Base-by-base conservation (phyloP, 2,329 filamentous ascomycete genomes). In the Blastomyces silverae region DNA sequence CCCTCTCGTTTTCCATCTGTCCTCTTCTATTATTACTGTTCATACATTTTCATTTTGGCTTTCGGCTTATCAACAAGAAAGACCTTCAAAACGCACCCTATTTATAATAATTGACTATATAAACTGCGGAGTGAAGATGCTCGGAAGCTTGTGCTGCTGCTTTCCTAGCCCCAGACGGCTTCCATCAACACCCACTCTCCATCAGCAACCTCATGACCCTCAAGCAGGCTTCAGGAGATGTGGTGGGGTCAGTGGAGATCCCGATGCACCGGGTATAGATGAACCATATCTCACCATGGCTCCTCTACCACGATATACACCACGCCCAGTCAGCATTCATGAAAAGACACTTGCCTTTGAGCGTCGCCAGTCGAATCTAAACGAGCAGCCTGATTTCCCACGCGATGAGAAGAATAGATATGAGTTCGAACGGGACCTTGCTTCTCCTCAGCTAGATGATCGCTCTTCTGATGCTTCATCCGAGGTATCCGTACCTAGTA, bases 241-340 rank as follows among this genome's bases (percentile, higher is more conserved):
- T 68, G 66, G 67, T 66, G 62, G 58, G 46, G 50, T n/a, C 39
- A 4, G 62, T n/a, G 61, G 65, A 31, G 63, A 39, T 28, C 52
- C 34, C 1, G 62, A 65, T 28, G 64, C 61, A 57, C 63, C 48
- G 39, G 67, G 67, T 22, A 62, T 70, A 10, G 67, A 73, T 60
- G 68, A 70, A 62, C 73, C 72, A 63, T 78, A 76, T 71, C 66
- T 68, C 55, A 71, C 71, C 44, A 69, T 73, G 61, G 70, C 71
- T 50, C 77, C 77, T 13, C 73, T 78, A 58, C 77, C 77, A 52
- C 72, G 74, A 65, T 79, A 79, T 67, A 79, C 77, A 0, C 73
- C 76, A 3, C 76, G 73, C 1, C 76, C 77, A 8, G 68, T 73
- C 66, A 77, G 72, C 67, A 69, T 75, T 31, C 71, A 75, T 56